Base-by-base conservation (phyloP, 371 early-diverging fungal genomes). In the Mortierella sp. region DNA sequence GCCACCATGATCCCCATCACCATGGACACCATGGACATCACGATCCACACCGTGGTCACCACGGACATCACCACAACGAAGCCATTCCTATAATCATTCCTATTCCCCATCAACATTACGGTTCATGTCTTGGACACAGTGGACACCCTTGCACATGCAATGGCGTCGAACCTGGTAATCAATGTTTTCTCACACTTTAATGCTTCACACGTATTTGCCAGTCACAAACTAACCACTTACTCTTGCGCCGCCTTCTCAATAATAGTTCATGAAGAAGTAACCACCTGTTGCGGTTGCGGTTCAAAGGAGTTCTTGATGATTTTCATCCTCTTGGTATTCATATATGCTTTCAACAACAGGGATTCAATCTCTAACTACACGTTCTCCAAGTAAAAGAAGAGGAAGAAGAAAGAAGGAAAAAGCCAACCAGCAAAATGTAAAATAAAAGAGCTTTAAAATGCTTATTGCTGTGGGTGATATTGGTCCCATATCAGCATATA, bases 401-500 rank as follows among this genome's bases (percentile, higher is more conserved):
- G 3, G 6, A 35, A 8, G 6, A 35, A 35, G 35, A 35, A 35
- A 4, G 35, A 35, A 35, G 6, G 35, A 35, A 35, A 45, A 45
- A 45, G 5, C 39, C 39, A 39, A 39, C 8, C 12, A 11, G 14
- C 3, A 45, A 45, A 45, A 45, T 43, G 12, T 12, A 45, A 11
- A 45, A 45, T 45, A 45, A 45, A 45, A 51, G 18, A n/a, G 5
- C 18, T 16, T 8, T n/a, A 6, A 39, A 39, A 39, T 39, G 10
- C 4, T 55, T 28, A 39, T 37, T 28, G 28, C 55, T 55, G 55
- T 55, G 62, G 40, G 30, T 58, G 58, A 20, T 58, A 37, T 28
- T 66, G 43, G 28, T 58, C 58, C 67, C 67, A 66, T 40, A 66
- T 66, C 47, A 32, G 62, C 45, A 87, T 88, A 72, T 88, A 90